These are phyloP conservation scores for Triticum dicoccoides DNA, from an alignment of 176 grass and related monocot species.

Conservation along the genomic window DNA sequence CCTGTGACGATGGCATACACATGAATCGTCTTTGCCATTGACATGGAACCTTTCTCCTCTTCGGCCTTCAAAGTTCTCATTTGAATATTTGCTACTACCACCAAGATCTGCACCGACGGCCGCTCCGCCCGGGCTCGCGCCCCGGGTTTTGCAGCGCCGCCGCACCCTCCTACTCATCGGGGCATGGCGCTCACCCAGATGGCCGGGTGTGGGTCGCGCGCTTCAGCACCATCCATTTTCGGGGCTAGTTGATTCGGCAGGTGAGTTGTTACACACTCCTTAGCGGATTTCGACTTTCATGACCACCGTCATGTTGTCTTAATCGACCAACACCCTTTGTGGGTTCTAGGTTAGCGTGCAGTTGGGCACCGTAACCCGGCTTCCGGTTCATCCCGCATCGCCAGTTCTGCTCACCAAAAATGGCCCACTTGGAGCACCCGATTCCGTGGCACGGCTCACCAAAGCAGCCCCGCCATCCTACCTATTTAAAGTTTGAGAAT, in stretches of 20 bases:
- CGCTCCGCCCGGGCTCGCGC: conserved; percentile 59
- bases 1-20: too few species aligned
- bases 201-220: neutral
- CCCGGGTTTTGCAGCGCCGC: conserved; percentile 48
- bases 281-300: conserved; percentile 65
- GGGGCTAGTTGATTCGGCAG: conserved; percentile 82
- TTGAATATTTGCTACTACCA: conserved; percentile 85
- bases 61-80: conserved; percentile 79
- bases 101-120: conserved; percentile 68
- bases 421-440: conserved; percentile 50
- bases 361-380: conserved; percentile 29
- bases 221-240: conserved; percentile 61
- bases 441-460: conserved; percentile 15
- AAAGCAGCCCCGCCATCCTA: conserved; percentile 51
- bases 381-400: conserved; percentile 44
- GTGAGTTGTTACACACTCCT: conserved; percentile 83
- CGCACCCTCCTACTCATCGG: conserved; percentile 19
- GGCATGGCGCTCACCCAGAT: neutral
- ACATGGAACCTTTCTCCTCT: conserved; percentile 57
- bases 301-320: conserved; percentile 34
- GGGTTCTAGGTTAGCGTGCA: conserved; percentile 49
- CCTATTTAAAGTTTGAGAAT: conserved; percentile 97
- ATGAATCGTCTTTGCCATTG: too few species aligned
- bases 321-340: conserved; percentile 67
- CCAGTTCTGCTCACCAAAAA: conserved; percentile 51